These are phyloP conservation scores for Kodamaea jinghongensis DNA, from an alignment of 805 yeast species.

Conservation along the genomic window DNA sequence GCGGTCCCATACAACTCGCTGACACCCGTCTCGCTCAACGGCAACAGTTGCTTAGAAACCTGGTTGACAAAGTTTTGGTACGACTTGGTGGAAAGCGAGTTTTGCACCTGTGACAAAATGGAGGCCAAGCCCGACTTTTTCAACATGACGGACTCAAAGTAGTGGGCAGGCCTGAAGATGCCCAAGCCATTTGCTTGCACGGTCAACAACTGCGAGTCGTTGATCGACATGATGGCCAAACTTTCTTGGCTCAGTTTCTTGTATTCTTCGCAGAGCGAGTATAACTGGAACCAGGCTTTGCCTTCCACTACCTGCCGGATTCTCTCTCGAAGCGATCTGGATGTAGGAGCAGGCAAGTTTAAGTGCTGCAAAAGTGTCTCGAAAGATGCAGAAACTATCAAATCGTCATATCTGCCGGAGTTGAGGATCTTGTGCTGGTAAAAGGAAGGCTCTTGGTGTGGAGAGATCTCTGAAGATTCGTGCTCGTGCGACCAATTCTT, in stretches of 20 bases:
- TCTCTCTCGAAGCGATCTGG: constrained; percentile 9
- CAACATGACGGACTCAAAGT: constrained; percentile 24
- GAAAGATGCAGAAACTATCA: constrained; percentile 52
- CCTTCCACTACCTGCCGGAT: not conserved
- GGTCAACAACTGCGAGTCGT: constrained; percentile 17
- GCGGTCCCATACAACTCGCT: constrained; percentile 22
- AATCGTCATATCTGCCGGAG: constrained; percentile 46
- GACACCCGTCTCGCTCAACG: constrained; percentile 17
- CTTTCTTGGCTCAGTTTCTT: constrained; percentile 60
- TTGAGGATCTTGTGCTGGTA: constrained; percentile 48
- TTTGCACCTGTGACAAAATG: constrained; percentile 21
- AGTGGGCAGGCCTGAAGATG: constrained; percentile 29
- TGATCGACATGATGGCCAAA: constrained; percentile 30
- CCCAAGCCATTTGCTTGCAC: constrained; percentile 36
- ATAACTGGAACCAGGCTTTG: constrained; percentile 65
- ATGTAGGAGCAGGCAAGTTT: not conserved
- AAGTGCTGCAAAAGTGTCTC: constrained; percentile 48
- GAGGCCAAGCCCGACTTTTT: constrained; percentile 17
- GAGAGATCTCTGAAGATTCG: constrained; percentile 19
- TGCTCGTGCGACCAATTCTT: constrained; percentile 15
- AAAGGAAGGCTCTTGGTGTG: constrained; percentile 31
- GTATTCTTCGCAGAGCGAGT: constrained; percentile 69
- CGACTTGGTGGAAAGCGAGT: constrained; percentile 29
- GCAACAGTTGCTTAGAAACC: constrained; percentile 9
- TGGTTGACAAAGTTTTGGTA: constrained; percentile 21